Percentiles rank a stretch among this genome's conserved stretches.
phyloP scores from a whole-genome alignment of 2,329 filamentous ascomycete genomes.

The Neopestalotiopsis rosae region DNA sequence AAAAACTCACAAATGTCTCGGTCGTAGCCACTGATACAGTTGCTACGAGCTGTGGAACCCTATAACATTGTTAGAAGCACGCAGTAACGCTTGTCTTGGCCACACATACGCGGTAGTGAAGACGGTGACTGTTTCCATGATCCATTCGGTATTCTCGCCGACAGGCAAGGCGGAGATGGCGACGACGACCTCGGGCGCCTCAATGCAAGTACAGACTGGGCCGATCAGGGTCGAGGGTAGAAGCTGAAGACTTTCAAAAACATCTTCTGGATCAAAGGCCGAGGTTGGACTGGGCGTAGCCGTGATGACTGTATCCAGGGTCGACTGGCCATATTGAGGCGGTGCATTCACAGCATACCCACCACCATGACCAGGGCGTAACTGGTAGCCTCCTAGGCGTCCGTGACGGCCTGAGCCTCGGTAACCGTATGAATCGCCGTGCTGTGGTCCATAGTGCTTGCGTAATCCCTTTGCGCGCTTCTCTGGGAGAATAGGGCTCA shows the following conservation, averaged over 20 bases:
- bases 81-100: neutral
- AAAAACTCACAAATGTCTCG: neutral
- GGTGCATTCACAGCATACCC: no score
- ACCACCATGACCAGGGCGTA: no score
- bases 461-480: no score
- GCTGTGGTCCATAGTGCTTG: no score
- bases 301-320: neutral
- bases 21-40: neutral
- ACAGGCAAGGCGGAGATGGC: neutral
- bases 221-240: neutral
- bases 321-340: neutral
- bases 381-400: no score
- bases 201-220: neutral
- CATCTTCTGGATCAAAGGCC: neutral
- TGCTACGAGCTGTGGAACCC: neutral
- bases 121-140: neutral
- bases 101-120: neutral
- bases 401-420: no score
- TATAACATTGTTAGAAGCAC: neutral
- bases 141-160: neutral
- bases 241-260: neutral
- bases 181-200: neutral
- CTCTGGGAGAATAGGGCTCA: no score
- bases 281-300: neutral
- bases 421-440: no score